These are phyloP conservation scores for Clonostachys solani DNA, from an alignment of 2,329 filamentous ascomycete species.

Conservation along the genomic window DNA sequence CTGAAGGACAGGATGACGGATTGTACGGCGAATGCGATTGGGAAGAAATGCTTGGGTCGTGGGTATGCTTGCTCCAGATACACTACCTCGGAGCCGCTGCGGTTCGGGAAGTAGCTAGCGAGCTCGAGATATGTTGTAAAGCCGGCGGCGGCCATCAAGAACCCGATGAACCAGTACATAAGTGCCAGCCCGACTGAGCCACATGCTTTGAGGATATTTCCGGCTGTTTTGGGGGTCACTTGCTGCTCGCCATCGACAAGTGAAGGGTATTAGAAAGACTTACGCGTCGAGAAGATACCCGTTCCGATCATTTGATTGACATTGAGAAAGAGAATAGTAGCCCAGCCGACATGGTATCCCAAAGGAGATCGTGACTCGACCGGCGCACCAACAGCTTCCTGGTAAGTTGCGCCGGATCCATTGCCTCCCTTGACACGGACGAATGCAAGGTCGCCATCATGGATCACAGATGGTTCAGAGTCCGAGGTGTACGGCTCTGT, in stretches of 20 bases:
- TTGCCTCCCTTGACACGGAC: constrained; percentile 40
- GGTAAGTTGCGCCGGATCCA: constrained; percentile 43
- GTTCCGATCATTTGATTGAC: constrained; percentile 61
- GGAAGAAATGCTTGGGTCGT: constrained; percentile 59
- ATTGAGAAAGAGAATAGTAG: constrained; percentile 57
- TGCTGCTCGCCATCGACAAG: neutral
- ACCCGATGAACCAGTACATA: constrained; percentile 62
- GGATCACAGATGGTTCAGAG: constrained; percentile 12
- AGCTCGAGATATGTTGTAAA: constrained; percentile 60
- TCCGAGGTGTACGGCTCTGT: neutral
- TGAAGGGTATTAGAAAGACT: constrained; percentile 15
- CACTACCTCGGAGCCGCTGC: constrained; percentile 62
- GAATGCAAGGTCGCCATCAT: constrained; percentile 35
- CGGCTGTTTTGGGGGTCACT: constrained; percentile 31
- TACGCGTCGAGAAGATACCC: constrained; percentile 61
- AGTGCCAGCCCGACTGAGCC: constrained; percentile 60
- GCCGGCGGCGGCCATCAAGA: constrained; percentile 49
- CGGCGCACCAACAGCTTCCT: constrained; percentile 58
- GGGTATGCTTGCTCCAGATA: constrained; percentile 67
- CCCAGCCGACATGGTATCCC: constrained; percentile 51
- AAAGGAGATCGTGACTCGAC: constrained; percentile 55
- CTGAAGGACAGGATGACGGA: constrained; percentile 61
- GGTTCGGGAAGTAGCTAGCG: constrained; percentile 61
- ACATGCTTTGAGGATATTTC: constrained; percentile 51
- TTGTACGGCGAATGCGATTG: constrained; percentile 60